Conservation (phyloP, 1,139 yeast genomes). For the Blastobotrys persicus region DNA sequence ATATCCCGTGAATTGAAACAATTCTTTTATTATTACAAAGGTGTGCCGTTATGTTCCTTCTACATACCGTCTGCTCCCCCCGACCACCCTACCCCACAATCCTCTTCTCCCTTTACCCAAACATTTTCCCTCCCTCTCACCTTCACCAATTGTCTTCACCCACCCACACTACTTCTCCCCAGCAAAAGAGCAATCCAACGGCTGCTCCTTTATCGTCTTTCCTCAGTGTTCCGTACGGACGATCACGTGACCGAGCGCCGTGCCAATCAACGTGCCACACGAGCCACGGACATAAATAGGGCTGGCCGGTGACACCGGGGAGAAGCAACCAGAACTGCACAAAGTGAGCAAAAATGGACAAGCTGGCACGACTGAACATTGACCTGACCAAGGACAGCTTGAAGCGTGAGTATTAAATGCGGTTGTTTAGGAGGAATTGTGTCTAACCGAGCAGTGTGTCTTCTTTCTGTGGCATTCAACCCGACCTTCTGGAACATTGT, state of each 20-base stretch:
- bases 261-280: background rate
- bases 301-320: background rate
- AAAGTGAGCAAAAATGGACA: background rate
- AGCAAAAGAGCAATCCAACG: background rate
- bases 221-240: background rate
- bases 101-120: too few species aligned
- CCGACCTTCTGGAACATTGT: conserved; percentile 95
- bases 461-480: conserved; percentile 69
- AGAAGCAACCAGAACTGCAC: background rate
- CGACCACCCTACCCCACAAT: too few species aligned
- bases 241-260: conserved; percentile 8
- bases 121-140: too few species aligned
- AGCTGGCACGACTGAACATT: conserved; percentile 13
- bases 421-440: background rate
- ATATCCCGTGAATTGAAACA: too few species aligned
- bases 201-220: background rate
- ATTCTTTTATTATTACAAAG: too few species aligned
- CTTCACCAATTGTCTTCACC: too few species aligned
- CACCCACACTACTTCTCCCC: background rate
- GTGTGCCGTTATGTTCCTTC: too few species aligned
- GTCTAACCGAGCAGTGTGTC: conserved; percentile 15
- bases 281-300: background rate
- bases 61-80: too few species aligned
- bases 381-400: conserved; percentile 23
- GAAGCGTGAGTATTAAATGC: conserved; percentile 18